These are phyloP conservation scores for Chlorella sp. DNA, from an alignment of 139 green algal genomes.

Conservation along the genomic window DNA sequence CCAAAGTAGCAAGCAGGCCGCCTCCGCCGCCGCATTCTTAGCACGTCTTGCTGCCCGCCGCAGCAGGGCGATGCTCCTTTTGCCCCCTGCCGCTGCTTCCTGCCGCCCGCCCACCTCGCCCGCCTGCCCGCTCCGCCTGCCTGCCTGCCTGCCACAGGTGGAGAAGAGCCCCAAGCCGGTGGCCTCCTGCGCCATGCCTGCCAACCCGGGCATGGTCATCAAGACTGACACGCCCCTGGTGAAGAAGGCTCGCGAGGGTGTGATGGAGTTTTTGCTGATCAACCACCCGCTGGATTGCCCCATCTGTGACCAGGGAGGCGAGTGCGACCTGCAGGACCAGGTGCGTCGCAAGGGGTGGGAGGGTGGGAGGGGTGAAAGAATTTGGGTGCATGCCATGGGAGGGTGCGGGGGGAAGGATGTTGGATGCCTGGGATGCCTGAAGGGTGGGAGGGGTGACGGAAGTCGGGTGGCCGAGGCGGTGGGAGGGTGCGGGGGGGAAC, in stretches of 20 bases:
- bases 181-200: conserved; percentile 98
- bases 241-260: conserved; percentile 98
- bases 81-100: not conserved
- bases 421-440: not conserved
- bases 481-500: not conserved
- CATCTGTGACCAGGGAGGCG: conserved; percentile 99
- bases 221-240: conserved; percentile 95
- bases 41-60: not conserved
- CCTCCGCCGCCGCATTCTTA: not conserved
- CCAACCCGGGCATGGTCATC: conserved; percentile 95
- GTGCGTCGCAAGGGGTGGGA: not conserved
- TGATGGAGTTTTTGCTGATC: conserved; percentile 99
- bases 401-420: too few species aligned
- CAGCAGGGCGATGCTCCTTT: not conserved
- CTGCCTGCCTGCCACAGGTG: conserved; percentile 63
- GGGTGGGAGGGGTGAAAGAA: not conserved
- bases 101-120: not conserved
- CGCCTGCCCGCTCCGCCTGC: not conserved
- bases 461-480: too few species aligned
- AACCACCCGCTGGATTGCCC: conserved; percentile 99
- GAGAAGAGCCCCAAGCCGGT: conserved; percentile 98
- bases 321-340: conserved; percentile 98
- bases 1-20: not conserved
- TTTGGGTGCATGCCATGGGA: not conserved
- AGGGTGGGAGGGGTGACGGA: too few species aligned